phyloP scores from a whole-genome alignment of 257 asterid genomes.

The Lantana camara region DNA sequence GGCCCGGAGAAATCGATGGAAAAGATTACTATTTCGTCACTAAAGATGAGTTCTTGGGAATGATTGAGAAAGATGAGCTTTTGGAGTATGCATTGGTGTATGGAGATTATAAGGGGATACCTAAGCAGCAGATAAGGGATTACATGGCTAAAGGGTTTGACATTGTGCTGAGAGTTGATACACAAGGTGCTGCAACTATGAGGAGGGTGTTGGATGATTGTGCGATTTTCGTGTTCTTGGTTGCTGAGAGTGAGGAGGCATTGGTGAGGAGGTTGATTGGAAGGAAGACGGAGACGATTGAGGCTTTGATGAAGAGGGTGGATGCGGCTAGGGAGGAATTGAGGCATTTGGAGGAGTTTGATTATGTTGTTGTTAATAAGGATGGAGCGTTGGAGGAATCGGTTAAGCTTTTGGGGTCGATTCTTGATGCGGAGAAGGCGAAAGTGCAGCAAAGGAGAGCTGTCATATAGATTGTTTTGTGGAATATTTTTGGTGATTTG shows the following conservation, averaged over 20 bases:
- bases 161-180: conserved; percentile 87
- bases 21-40: conserved; percentile 68
- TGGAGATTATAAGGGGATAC: conserved; percentile 91
- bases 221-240: conserved; percentile 80
- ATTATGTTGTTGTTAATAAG: conserved; percentile 87
- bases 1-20: conserved; percentile 77
- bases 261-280: conserved; percentile 84
- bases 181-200: conserved; percentile 86
- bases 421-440: conserved; percentile 95
- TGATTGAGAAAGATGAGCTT: conserved; percentile 68
- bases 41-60: conserved; percentile 63
- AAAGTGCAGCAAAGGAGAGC: conserved; percentile 68
- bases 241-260: conserved; percentile 95
- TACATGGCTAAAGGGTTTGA: conserved; percentile 80
- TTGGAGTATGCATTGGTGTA: conserved; percentile 92
- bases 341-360: conserved; percentile 76
- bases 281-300: conserved; percentile 80
- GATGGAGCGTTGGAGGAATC: conserved; percentile 87
- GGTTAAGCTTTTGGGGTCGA: conserved; percentile 74
- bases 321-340: conserved; percentile 85
- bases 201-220: conserved; percentile 57
- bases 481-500: background rate
- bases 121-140: conserved; percentile 86
- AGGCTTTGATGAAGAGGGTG: conserved; percentile 76
- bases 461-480: conserved; percentile 34